These are phyloP conservation scores for Bruguiera parviflora DNA, from an alignment of 345 rosid genomes.

Conservation along the genomic window DNA sequence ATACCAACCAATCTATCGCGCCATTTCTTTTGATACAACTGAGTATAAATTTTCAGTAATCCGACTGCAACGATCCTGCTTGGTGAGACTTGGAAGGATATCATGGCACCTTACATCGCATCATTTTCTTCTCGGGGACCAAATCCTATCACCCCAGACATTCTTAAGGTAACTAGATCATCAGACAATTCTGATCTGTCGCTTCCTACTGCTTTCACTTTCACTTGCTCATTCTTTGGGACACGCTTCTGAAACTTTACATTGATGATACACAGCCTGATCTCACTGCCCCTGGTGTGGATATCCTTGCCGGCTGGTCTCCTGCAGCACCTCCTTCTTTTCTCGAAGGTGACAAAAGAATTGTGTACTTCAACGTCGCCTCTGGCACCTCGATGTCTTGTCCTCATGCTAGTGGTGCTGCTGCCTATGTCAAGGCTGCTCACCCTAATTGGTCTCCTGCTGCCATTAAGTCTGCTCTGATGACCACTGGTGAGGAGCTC, in stretches of 20 bases:
- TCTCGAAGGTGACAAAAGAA: not conserved
- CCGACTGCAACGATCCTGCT: slow-evolving; percentile 32
- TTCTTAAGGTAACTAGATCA: slow-evolving; percentile 28
- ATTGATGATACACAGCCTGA: slow-evolving; percentile 27
- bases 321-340: slow-evolving; percentile 10
- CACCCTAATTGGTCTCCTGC: slow-evolving; percentile 43
- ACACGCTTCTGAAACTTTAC: not conserved
- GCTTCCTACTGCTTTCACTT: not conserved
- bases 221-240: not conserved
- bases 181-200: not conserved
- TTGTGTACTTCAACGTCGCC: slow-evolving; percentile 14
- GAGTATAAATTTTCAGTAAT: slow-evolving; percentile 8
- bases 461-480: slow-evolving; percentile 42
- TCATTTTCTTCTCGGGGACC: slow-evolving; percentile 39
- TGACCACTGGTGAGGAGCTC: slow-evolving; percentile 38
- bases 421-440: slow-evolving; percentile 40
- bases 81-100: slow-evolving; percentile 18
- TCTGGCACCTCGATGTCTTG: slow-evolving; percentile 50
- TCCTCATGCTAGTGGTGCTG: slow-evolving; percentile 39
- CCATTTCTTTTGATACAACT: not conserved
- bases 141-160: slow-evolving; percentile 24
- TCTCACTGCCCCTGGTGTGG: slow-evolving; percentile 37
- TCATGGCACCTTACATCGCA: slow-evolving; percentile 19
- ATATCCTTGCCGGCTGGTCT: slow-evolving; percentile 36
- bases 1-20: not conserved